Percentiles rank a stretch among this genome's conserved stretches.
Evolutionary conservation across 306 rosid genomes (phyloP).

Genomic region (Crataegus laevigata): DNA sequence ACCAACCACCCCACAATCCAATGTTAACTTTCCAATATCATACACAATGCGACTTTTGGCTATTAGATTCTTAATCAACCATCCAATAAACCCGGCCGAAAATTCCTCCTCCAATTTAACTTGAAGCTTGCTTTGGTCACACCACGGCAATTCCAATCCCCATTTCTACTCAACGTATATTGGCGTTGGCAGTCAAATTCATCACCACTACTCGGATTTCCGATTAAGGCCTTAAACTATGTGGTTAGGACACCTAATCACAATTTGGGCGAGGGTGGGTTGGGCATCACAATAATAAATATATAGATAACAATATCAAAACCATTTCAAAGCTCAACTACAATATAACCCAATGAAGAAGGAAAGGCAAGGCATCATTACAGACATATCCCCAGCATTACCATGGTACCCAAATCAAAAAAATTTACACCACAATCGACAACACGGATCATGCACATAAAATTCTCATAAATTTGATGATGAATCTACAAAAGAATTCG

Average conservation of each 20-base stretch:
- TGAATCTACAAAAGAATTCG: constrained; percentile 26
- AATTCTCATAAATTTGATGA: not conserved
- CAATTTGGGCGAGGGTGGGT: too few species aligned
- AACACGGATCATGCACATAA: constrained; percentile 1
- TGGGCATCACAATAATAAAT: too few species aligned
- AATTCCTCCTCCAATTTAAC: too few species aligned
- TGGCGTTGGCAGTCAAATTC: not conserved
- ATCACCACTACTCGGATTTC: not conserved
- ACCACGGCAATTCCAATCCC: not conserved
- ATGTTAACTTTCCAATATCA: too few species aligned
- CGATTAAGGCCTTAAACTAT: too few species aligned
- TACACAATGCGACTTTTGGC: not conserved
- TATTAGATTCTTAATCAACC: not conserved
- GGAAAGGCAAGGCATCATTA: not conserved
- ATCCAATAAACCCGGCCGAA: not conserved
- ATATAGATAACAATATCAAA: too few species aligned
- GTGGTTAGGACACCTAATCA: too few species aligned
- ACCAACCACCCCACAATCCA: too few species aligned
- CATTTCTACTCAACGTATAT: not conserved
- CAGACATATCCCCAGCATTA: constrained; percentile 1
- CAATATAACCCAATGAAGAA: not conserved
- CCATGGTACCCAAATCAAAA: not conserved
- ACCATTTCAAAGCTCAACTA: not conserved
- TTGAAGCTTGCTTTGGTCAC: too few species aligned
- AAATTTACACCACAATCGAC: not conserved